A percentile compares a stretch with the other conserved stretches of the same genome.
Evolutionary conservation across 73 alveolate species (phyloP).

Genomic region (Loxodes magnus): DNA sequence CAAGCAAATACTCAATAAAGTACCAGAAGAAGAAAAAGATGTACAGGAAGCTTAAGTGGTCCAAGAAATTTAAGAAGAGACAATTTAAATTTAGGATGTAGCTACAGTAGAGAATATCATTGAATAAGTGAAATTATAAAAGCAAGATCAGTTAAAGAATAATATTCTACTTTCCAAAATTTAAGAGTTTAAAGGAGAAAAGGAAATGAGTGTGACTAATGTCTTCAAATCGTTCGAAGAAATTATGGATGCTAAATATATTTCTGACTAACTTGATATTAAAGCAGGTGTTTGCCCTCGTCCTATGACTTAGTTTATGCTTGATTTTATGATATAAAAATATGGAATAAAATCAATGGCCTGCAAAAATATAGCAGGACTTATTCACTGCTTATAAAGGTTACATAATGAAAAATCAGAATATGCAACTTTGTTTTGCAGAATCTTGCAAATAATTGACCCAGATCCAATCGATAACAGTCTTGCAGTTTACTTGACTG

Average conservation of each 20-base stretch:
- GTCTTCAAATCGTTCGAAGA: conserved; percentile 9
- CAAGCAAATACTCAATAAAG: too few relatives aligned
- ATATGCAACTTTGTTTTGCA: background rate
- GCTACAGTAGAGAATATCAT: too few relatives aligned
- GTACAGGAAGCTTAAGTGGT: too few relatives aligned
- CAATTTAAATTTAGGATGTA: too few relatives aligned
- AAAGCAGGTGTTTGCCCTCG: background rate
- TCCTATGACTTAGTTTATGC: conserved; percentile 4
- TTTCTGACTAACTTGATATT: conserved; percentile 4
- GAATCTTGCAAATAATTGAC: conserved; percentile 1
- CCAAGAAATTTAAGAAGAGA: too few relatives aligned
- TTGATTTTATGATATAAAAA: background rate
- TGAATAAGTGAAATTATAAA: too few relatives aligned
- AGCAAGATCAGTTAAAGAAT: too few relatives aligned
- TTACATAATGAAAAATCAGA: background rate
- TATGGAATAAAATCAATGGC: conserved; percentile 8
- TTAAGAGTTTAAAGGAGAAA: too few relatives aligned
- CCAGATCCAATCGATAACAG: conserved; percentile 4
- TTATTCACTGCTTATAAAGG: background rate
- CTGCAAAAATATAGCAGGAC: background rate
- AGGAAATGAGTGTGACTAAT: conserved; percentile 1
- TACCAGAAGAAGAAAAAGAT: too few relatives aligned
- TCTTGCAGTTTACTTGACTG: conserved; percentile 6
- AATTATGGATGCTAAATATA: background rate
- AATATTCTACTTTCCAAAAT: too few relatives aligned